phyloP scores from a whole-genome alignment of 805 yeast species.

The Candida tibetensis region DNA sequence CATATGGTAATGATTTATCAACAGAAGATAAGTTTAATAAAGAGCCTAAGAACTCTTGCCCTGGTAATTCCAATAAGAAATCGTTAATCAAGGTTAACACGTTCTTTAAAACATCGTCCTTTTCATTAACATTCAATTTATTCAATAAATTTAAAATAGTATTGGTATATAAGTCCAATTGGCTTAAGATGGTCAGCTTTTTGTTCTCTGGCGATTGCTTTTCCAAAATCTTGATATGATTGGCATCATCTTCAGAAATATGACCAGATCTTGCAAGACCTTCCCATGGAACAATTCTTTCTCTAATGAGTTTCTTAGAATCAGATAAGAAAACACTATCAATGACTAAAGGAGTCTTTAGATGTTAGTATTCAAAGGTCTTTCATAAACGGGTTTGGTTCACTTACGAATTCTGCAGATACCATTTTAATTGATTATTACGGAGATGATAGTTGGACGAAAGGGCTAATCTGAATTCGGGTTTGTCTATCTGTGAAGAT shows the following conservation, averaged over 20 bases:
- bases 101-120: slow-evolving; percentile 67
- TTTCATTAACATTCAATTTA: slow-evolving; percentile 39
- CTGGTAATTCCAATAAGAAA: slow-evolving; percentile 40
- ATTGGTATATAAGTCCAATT: slow-evolving; percentile 51
- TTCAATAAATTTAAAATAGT: slow-evolving; percentile 54
- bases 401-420: slow-evolving; percentile 17
- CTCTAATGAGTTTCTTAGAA: slow-evolving; percentile 63
- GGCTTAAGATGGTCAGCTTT: slow-evolving; percentile 38
- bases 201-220: slow-evolving; percentile 45
- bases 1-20: slow-evolving; percentile 49
- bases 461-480: not conserved
- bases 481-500: not conserved
- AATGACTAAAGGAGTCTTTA: slow-evolving; percentile 38
- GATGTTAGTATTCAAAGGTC: slow-evolving; percentile 10
- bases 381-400: not conserved
- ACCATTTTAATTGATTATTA: not conserved
- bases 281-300: slow-evolving; percentile 89
- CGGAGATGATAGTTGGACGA: not conserved
- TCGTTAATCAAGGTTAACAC: slow-evolving; percentile 62
- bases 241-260: slow-evolving; percentile 66
- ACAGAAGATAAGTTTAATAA: slow-evolving; percentile 42
- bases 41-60: slow-evolving; percentile 32
- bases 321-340: slow-evolving; percentile 69
- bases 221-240: slow-evolving; percentile 52
- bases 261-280: slow-evolving; percentile 76